Base-by-base conservation (phyloP, 2,329 filamentous ascomycete species). In the Aureobasidium musti region DNA sequence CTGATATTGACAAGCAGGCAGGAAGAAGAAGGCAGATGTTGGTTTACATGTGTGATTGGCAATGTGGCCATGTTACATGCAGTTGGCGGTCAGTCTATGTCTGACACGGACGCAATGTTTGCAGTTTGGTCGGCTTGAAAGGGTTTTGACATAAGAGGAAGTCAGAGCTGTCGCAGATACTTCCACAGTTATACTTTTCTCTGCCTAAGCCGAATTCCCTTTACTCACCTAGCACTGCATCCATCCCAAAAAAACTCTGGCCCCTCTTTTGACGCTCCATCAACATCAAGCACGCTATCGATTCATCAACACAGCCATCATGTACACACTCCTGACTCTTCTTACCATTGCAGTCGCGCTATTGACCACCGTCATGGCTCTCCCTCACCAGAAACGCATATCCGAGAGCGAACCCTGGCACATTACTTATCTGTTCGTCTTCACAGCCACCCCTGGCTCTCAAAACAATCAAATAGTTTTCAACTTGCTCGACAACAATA, bases 401-500 rank as follows among this genome's bases (percentile, higher is more conserved):
- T 50, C 69, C 45, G 72, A 74, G 35, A 67, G 68, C 43, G 67
- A 52, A 23, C 66, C 71, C 4, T 73, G 72, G 71, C 52, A 54
- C 47, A 68, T 74, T 68, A 54, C 60, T 43, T 69, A 71, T 65
- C 26, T 74, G 57, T 43, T 65, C 30, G 65, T 66, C 64, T 72
- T 73, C 66, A 63, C 69, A 11, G 52, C 67, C 41, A 57, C 65
- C 49, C 41, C 66, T 28, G 30, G 26, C 37, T 23, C 60, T 54
- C 43, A 30, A 26, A 61, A 64, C 39, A 68, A 49, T 63, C 68
- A 65, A 69, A 64, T 74, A 57, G 13, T 65, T 56, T 73, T 75
- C 69, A 41, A 70, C 63, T 71, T 75, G 61, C 43, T 67, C 28
- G 73, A 74, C 67, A 63, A 65, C 63, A 75, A 75, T 68, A 54